phyloP scores from a whole-genome alignment of 2,329 filamentous ascomycete genomes.

The Hypoxylon sp. region DNA sequence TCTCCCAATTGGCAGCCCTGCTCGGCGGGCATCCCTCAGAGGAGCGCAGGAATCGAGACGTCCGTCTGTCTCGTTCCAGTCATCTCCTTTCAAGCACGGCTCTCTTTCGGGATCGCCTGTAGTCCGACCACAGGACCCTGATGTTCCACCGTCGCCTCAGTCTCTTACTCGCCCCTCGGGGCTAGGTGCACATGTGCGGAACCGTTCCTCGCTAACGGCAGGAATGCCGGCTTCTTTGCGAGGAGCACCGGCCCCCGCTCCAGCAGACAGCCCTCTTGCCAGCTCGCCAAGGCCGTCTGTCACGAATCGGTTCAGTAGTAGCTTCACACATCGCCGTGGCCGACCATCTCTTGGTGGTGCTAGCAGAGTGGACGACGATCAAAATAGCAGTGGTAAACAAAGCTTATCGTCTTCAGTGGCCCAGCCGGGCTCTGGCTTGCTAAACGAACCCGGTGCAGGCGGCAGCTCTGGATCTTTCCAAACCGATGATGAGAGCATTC shows the following conservation, averaged over 20 bases:
- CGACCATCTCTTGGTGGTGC: slow-evolving; percentile 81
- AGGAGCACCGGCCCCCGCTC: slow-evolving; percentile 71
- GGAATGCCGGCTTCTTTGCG: slow-evolving; percentile 81
- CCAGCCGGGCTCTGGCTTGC: slow-evolving; percentile 82
- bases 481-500: slow-evolving; percentile 91
- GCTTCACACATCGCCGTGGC: slow-evolving; percentile 87
- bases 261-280: slow-evolving; percentile 73
- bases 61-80: slow-evolving; percentile 87
- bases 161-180: slow-evolving; percentile 64
- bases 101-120: slow-evolving; percentile 90
- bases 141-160: slow-evolving; percentile 67
- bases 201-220: slow-evolving; percentile 78
- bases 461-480: slow-evolving; percentile 75
- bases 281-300: slow-evolving; percentile 83
- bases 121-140: slow-evolving; percentile 62
- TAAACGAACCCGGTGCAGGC: slow-evolving; percentile 77
- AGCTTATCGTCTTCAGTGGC: slow-evolving; percentile 77
- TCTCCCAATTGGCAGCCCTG: slow-evolving; percentile 61
- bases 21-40: slow-evolving; percentile 55
- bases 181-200: slow-evolving; percentile 69
- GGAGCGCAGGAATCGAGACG: slow-evolving; percentile 71
- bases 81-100: slow-evolving; percentile 87
- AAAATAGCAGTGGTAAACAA: slow-evolving; percentile 83
- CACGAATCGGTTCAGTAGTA: slow-evolving; percentile 90
- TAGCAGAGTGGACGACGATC: slow-evolving; percentile 78